Percentiles rank a stretch among this genome's conserved stretches.
Conservation (phyloP, 768 basidiomycete species). For the Strobilomyces confusus region DNA sequence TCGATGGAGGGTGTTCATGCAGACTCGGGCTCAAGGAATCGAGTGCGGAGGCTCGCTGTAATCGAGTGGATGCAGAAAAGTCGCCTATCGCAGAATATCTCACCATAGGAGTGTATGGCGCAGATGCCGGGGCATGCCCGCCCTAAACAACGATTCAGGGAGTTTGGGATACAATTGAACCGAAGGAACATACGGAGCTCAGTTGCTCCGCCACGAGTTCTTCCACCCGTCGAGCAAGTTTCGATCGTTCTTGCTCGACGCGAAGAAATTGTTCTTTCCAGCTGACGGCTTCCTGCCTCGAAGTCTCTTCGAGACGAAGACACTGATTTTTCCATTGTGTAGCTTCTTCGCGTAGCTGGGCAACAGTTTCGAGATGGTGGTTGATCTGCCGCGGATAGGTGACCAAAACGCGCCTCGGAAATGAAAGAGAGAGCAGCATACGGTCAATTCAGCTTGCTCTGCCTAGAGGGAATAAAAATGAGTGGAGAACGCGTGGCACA, state of each 20-base stretch:
- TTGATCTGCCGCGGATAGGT: slow-evolving; percentile 39
- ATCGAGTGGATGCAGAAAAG: slow-evolving; percentile 28
- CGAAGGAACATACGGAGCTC: slow-evolving; percentile 34
- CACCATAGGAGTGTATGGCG: slow-evolving; percentile 35
- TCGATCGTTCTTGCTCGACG: slow-evolving; percentile 64
- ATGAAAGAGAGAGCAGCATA: slow-evolving; percentile 30
- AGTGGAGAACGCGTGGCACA: slow-evolving; percentile 9
- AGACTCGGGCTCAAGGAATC: slow-evolving; percentile 23
- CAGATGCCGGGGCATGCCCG: slow-evolving; percentile 12
- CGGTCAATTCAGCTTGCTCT: slow-evolving; percentile 54
- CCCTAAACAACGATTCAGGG: slow-evolving; percentile 10
- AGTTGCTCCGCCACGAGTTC: slow-evolving; percentile 52
- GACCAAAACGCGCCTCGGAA: neutral
- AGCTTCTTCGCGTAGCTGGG: slow-evolving; percentile 59
- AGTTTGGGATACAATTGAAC: neutral
- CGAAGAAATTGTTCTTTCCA: slow-evolving; percentile 81
- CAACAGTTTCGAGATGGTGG: slow-evolving; percentile 58
- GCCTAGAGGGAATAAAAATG: slow-evolving; percentile 33
- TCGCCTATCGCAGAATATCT: slow-evolving; percentile 20
- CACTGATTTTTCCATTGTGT: slow-evolving; percentile 72
- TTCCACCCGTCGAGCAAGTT: slow-evolving; percentile 53
- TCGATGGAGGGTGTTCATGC: slow-evolving; percentile 30
- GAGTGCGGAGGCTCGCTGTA: slow-evolving; percentile 13
- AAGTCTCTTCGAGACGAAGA: slow-evolving; percentile 42
- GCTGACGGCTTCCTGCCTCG: slow-evolving; percentile 50